Evolutionary conservation across 1,284 basidiomycete genomes (phyloP).

Genomic region (Sanguinoderma infundibulare): DNA sequence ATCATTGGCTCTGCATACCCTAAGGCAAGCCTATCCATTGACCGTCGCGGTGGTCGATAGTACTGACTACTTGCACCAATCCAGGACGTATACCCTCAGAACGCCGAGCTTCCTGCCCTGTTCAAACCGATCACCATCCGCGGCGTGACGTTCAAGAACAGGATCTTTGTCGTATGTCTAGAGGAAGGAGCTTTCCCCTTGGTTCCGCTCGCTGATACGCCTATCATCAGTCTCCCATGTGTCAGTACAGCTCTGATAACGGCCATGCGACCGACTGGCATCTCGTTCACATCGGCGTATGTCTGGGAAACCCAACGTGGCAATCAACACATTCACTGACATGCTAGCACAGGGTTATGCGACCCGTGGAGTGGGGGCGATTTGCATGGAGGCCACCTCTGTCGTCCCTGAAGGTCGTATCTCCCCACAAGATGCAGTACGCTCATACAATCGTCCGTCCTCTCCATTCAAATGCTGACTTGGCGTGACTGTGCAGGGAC

Average conservation of each 20-base stretch:
- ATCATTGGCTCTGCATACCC: constrained; percentile 56
- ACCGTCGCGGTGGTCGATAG: no score
- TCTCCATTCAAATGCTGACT: not conserved
- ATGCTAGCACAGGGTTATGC: constrained; percentile 49
- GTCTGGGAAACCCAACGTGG: constrained; percentile 25
- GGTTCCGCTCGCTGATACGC: not conserved
- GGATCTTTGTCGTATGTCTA: constrained; percentile 56
- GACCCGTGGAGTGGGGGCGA: constrained; percentile 63
- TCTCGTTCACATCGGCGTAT: constrained; percentile 66
- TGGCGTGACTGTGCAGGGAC: constrained; percentile 45
- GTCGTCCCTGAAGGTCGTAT: constrained; percentile 69
- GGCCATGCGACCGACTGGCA: constrained; percentile 83
- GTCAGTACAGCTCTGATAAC: constrained; percentile 75
- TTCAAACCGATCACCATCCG: constrained; percentile 73
- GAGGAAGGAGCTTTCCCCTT: not conserved
- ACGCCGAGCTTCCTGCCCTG: constrained; percentile 55
- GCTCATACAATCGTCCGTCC: not conserved
- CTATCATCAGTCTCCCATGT: constrained; percentile 71
- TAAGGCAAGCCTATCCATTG: constrained; percentile 34
- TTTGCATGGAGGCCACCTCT: constrained; percentile 63
- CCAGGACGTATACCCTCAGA: constrained; percentile 48
- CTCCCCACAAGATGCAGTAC: constrained; percentile 45
- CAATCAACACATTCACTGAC: not conserved
- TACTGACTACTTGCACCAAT: not conserved
- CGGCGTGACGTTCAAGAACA: constrained; percentile 72